Evolutionary conservation across 2,329 filamentous ascomycete genomes (phyloP).

Genomic region (Hymenoscyphus scutula): DNA sequence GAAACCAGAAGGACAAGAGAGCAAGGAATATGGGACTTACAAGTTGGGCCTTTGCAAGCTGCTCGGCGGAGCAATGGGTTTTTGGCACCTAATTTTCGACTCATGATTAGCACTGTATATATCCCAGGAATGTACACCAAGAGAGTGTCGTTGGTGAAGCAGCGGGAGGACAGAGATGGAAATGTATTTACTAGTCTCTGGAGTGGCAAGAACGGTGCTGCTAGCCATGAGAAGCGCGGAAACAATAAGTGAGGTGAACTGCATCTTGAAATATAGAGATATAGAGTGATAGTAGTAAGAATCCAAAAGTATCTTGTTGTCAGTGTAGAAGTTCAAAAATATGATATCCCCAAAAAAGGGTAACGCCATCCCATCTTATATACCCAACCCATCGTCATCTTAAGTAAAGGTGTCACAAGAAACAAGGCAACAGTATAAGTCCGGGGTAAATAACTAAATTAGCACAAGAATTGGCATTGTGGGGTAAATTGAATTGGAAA

Average conservation of each 20-base stretch:
- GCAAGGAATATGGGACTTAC: neutral
- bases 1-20: too few relatives aligned
- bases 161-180: too few relatives aligned
- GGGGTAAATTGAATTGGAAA: neutral
- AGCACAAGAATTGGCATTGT: neutral
- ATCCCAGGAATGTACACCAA: neutral
- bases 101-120: neutral
- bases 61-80: too few relatives aligned
- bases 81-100: too few relatives aligned
- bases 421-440: neutral
- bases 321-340: neutral
- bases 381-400: neutral
- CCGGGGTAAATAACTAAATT: neutral
- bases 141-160: too few relatives aligned
- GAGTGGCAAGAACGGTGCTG: slow-evolving; percentile 4
- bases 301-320: neutral
- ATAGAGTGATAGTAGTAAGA: neutral
- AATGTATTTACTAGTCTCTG: neutral
- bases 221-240: neutral
- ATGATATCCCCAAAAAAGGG: neutral
- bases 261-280: slow-evolving; percentile 12
- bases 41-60: neutral
- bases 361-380: neutral
- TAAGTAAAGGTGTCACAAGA: neutral
- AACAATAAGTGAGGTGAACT: slow-evolving; percentile 7